Evolutionary conservation across 345 rosid species (phyloP), one percentile per base, ranked within the genome.

Genomic region (Eutrema yunnanense): DNA sequence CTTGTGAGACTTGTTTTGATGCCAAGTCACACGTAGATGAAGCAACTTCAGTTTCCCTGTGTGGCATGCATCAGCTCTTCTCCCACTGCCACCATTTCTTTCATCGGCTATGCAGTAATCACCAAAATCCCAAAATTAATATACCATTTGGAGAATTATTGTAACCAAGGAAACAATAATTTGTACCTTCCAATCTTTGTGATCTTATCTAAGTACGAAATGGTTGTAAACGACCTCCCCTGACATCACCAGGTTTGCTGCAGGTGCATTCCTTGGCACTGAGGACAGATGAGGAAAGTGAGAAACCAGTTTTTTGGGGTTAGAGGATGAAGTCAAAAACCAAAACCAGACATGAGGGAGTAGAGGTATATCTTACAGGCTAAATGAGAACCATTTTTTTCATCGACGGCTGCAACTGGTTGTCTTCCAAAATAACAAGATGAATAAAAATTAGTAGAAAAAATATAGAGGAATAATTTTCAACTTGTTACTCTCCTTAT

Each of bases 31-130:
- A 69, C 55, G 40, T 11, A 44, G 61, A 38, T 9, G 22, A 38
- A 59, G 50, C 48, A 12, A 42, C 27, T 70, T 40, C 11, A 8
- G n/a, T 51, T 41, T 60, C 66, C 61, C 77, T 65, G 54, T 72
- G 77, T 52, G 95, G 96, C 96, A 91, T 89, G 96, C 96, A 91
- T 89, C 48, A 91, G 76, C 78, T 90, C 95, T 72, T 86, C 87
- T 6, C 91, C 92, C 41, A 8, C 72, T 14, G 84, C 71, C 30
- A 94, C 85, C 69, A 54, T 30, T 38, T 61, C 40, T 57, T 29
- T 73, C 91, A 88, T 88, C 56, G 64, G 73, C 98, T 90, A 73
- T 49, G 54, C 62, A 52, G 26, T n/a, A 46, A 13, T 33, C 40
- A 73, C 41, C 48, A 43, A 29, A 71, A 8, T 9, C 14, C 41